Conservation (phyloP, 805 yeast genomes). For the Lipomyces sp. region DNA sequence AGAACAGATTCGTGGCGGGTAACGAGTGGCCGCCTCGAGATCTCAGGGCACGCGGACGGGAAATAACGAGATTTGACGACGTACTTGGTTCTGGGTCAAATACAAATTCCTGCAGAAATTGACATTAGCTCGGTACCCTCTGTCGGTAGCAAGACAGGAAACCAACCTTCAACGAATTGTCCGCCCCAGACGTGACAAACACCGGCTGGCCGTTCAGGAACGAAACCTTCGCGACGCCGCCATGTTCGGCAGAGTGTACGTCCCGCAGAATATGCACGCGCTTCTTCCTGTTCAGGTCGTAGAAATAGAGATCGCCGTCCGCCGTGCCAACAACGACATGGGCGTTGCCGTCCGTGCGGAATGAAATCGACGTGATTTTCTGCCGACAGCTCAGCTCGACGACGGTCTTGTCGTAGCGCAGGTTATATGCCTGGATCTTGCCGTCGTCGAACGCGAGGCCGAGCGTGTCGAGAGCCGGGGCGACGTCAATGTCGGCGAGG, state of each 20-base stretch:
- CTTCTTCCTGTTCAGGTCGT: conserved; percentile 68
- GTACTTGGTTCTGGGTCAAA: conserved; percentile 86
- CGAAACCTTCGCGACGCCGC: conserved; percentile 71
- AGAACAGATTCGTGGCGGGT: conserved; percentile 73
- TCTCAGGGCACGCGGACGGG: conserved; percentile 87
- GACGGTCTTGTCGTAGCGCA: conserved; percentile 59
- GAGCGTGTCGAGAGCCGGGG: conserved; percentile 82
- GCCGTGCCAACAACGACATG: conserved; percentile 76
- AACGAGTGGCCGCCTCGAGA: conserved; percentile 97
- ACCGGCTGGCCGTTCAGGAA: conserved; percentile 92
- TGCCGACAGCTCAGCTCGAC: conserved; percentile 45
- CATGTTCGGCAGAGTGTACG: conserved; percentile 60
- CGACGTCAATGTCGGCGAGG: conserved; percentile 68
- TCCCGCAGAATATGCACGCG: conserved; percentile 72
- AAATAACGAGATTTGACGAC: conserved; percentile 48
- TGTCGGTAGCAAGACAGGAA: not conserved
- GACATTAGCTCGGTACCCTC: not conserved
- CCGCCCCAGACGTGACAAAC: conserved; percentile 83
- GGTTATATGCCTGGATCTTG: conserved; percentile 58
- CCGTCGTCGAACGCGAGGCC: conserved; percentile 78
- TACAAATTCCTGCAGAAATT: conserved; percentile 58
- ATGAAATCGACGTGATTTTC: conserved; percentile 60
- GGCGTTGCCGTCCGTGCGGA: conserved; percentile 84
- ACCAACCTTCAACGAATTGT: conserved; percentile 63
- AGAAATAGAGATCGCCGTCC: conserved; percentile 80